Conservation (phyloP, 495 filamentous ascomycete species). For the Penicillium antarcticum region DNA sequence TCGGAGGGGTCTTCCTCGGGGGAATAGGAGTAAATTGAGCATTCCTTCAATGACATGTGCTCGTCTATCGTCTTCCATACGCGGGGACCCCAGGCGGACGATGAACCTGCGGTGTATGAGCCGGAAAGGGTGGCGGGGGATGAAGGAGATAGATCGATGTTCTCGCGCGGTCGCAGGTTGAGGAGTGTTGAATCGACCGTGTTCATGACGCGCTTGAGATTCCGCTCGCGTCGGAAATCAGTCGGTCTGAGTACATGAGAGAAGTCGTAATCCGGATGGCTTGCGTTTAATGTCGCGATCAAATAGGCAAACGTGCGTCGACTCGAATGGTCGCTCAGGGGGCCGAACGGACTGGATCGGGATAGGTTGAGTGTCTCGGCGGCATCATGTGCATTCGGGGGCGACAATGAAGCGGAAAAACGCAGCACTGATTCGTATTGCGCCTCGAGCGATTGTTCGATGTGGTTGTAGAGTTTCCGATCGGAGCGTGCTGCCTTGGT, state of each 20-base stretch:
- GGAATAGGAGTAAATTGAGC: conserved; percentile 78
- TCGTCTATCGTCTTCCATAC: conserved; percentile 91
- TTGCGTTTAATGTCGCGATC: conserved; percentile 96
- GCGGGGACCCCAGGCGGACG: conserved; percentile 67
- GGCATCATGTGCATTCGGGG: conserved; percentile 59
- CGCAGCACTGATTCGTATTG: conserved; percentile 86
- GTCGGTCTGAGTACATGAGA: conserved; percentile 80
- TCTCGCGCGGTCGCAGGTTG: conserved; percentile 69
- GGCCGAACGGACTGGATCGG: conserved; percentile 85
- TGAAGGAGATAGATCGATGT: conserved; percentile 41
- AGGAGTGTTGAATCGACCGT: conserved; percentile 80
- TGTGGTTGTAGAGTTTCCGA: conserved; percentile 94
- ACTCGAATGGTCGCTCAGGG: conserved; percentile 77
- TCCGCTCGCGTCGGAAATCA: conserved; percentile 80
- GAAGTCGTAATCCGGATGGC: conserved; percentile 97
- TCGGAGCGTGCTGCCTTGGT: conserved; percentile 92
- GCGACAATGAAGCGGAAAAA: conserved; percentile 75
- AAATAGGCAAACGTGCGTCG: conserved; percentile 92
- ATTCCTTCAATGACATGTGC: conserved; percentile 85
- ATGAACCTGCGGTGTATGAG: conserved; percentile 37
- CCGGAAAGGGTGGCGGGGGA: conserved; percentile 42
- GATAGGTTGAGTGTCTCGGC: conserved; percentile 65
- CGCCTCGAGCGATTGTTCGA: conserved; percentile 81
- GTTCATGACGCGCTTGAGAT: conserved; percentile 72
- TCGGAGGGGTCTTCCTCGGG: conserved; percentile 84